These are phyloP conservation scores for Juglanconis juglandina DNA, from an alignment of 2,329 filamentous ascomycete genomes.

Conservation along the genomic window DNA sequence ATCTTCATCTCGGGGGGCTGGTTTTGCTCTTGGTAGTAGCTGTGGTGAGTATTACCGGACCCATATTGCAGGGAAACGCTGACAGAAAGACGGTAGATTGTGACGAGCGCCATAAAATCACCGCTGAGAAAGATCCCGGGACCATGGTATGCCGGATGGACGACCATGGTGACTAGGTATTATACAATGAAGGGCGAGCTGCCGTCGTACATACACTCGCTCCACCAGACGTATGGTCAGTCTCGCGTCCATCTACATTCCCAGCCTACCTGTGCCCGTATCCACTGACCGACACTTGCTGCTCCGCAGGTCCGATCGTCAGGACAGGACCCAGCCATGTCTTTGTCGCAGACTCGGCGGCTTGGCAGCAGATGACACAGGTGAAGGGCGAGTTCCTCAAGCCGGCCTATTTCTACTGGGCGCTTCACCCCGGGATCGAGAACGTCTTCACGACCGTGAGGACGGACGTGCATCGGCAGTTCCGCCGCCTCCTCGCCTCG, in stretches of 20 bases:
- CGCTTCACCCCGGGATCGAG: conserved; percentile 13
- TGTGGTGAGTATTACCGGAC: not conserved
- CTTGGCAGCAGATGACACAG: conserved; percentile 25
- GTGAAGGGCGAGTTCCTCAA: conserved; percentile 30
- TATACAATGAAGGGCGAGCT: conserved; percentile 15
- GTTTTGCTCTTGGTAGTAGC: not conserved
- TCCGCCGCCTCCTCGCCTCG: conserved; percentile 40
- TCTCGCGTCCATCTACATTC: too few relatives aligned
- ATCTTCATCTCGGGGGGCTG: not conserved
- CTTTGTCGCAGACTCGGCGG: conserved; percentile 23
- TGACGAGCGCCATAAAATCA: not conserved
- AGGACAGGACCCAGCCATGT: conserved; percentile 25
- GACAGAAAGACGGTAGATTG: not conserved
- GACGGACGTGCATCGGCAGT: conserved; percentile 34
- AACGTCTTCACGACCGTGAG: conserved; percentile 40
- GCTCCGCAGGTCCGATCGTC: conserved; percentile 12
- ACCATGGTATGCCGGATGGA: conserved; percentile 26
- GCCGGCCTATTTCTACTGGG: conserved; percentile 23
- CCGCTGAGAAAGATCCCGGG: conserved; percentile 18
- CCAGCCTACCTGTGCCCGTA: too few relatives aligned
- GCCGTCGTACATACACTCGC: conserved; percentile 22
- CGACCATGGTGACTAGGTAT: conserved; percentile 17
- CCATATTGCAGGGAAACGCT: too few relatives aligned
- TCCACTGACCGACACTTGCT: conserved; percentile 12
- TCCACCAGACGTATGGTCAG: conserved; percentile 26